Base-by-base conservation (phyloP, 2,329 filamentous ascomycete genomes). In the Eutypa lata region DNA sequence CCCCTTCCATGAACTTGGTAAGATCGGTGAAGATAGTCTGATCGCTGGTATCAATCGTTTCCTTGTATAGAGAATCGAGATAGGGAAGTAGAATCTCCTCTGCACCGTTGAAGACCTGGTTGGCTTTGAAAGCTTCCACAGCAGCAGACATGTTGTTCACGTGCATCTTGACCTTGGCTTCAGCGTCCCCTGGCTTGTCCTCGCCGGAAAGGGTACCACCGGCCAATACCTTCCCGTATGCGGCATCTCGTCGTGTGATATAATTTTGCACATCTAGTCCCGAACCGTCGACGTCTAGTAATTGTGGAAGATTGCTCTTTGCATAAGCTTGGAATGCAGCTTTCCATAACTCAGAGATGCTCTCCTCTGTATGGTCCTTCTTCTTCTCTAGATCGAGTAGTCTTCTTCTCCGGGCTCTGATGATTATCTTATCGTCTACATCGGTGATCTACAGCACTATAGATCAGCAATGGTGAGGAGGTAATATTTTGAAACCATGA, bases 111-210 rank as follows among this genome's bases (percentile, higher is more conserved):
- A 83, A 83, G 19, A 82, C 69, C 46, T 75, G 70, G 40, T 73
- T 71, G n/a, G 70, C 67, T 44, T 72, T 69, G 51, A 84, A 77
- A 7, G 80, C 76, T 49, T 67, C 62, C 2, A 76, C 75, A 1
- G 82, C 81, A 24, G 76, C 68, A 47, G 76, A 75, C 74, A 80
- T 80, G 64, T 80, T 82, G 64, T 83, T 86, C 56, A 95, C 81
- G 64, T 96, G 90, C 90, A 96, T 95, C 73, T 92, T 95, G 60
- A 90, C 73, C 75, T 96, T 96, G 14, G 90, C 90, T 68, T 95
- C 89, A 52, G 86, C 84, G 64, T 96, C 91, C 7, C 87, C 83
- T 0, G 89, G 78, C 61, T 78, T 81, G 35, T 79, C 80, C 55
- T 84, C 80, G 1, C 79, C 81, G 3, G 76, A 73, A 38, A 85